Evolutionary conservation across 345 rosid species (phyloP), one percentile per base, ranked within the genome.

Genomic region (Boechera retrofracta): DNA sequence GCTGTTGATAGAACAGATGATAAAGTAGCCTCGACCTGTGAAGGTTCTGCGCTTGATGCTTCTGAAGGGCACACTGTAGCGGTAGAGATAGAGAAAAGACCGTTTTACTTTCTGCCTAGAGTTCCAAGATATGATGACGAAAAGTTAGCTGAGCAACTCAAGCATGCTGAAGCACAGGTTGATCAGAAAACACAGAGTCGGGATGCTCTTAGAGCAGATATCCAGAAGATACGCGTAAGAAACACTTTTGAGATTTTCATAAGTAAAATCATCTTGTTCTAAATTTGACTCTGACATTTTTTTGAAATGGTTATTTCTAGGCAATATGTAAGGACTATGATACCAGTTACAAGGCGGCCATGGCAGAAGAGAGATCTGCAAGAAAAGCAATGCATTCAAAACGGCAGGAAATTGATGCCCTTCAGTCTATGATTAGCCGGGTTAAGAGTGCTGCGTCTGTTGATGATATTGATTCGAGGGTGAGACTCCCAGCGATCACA

Each of bases 41-140:
- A 85, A 68, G 81, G 62, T 68, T 77, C 81, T 32, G 35, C 57
- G 0, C 35, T 11, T 59, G 85, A 76, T 72, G 78, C 84, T 64
- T 75, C 85, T 51, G 89, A 85, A 77, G 80, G 78, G 29, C 82
- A 77, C 39, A 54, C 75, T 35, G 76, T 66, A 26, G 73, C 49
- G 28, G 54, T 72, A 44, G 89, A 86, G 73, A 85, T 79, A 63
- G 89, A 77, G 82, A 87, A 36, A 81, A 77, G 68, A 71, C 84
- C 83, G 16, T 91, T 84, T 63, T 79, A 89, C 83, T 82, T 56
- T 78, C 80, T 87, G 42, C 66, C 89, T 45, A 88, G 56, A 84
- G 65, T 88, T 83, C 94, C 96, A n/a, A 85, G 89, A 82, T 84
- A 77, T 75, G 86, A 89, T 66, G 89, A 83, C 31, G 85, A 81